Conservation (phyloP, 164 flowering plant genomes). For the Akebia trifoliata region DNA sequence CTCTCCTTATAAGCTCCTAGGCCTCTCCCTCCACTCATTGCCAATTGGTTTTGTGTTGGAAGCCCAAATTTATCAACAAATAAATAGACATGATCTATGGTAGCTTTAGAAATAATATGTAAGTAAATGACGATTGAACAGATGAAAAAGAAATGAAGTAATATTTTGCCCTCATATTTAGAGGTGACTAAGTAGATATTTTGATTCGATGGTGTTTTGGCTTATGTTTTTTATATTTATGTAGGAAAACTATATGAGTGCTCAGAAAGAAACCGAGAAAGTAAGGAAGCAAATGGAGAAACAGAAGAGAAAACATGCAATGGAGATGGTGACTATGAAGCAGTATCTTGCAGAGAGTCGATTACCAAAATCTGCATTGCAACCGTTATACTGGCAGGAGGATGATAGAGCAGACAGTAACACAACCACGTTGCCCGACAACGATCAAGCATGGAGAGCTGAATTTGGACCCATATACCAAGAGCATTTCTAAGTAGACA, state of each 20-base stretch:
- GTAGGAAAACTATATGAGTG: slow-evolving; percentile 48
- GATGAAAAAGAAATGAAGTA: too few species aligned
- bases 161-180: too few species aligned
- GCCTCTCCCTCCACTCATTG: too few species aligned
- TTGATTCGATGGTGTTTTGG: neutral
- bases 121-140: too few species aligned
- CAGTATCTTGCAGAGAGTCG: slow-evolving; percentile 87
- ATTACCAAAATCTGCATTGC: slow-evolving; percentile 79
- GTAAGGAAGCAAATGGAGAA: slow-evolving; percentile 84
- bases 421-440: slow-evolving; percentile 25
- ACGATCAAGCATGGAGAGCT: slow-evolving; percentile 90
- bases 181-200: neutral
- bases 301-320: slow-evolving; percentile 80
- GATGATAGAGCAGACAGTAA: slow-evolving; percentile 22
- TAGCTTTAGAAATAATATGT: too few species aligned
- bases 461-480: slow-evolving; percentile 78
- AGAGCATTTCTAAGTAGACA: slow-evolving; percentile 17
- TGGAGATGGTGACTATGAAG: slow-evolving; percentile 92
- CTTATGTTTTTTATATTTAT: slow-evolving; percentile 4
- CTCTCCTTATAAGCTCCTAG: too few species aligned
- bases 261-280: slow-evolving; percentile 70
- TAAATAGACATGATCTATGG: too few species aligned
- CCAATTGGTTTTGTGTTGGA: too few species aligned
- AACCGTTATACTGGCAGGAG: slow-evolving; percentile 46
- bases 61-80: too few species aligned